These are phyloP conservation scores for Pichia sp. DNA, from an alignment of 1,139 yeast species.

Conservation along the genomic window DNA sequence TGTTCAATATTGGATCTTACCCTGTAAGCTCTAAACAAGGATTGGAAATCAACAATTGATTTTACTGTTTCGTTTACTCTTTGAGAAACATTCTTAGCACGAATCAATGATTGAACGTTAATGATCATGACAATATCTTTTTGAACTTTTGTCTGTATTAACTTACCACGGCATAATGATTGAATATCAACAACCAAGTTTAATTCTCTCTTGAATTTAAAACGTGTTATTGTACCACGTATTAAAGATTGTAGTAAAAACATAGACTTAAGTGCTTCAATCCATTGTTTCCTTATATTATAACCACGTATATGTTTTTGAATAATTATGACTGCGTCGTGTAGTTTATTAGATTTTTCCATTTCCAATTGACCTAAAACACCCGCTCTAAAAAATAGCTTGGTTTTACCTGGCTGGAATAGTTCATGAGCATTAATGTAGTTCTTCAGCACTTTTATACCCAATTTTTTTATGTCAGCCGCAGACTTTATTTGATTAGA, in stretches of 20 bases:
- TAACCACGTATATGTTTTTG: constrained; percentile 77
- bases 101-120: constrained; percentile 46
- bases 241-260: constrained; percentile 51
- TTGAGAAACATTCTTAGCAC: constrained; percentile 57
- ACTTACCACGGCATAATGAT: constrained; percentile 54
- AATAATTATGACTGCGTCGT: constrained; percentile 68
- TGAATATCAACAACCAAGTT: constrained; percentile 68
- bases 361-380: constrained; percentile 92
- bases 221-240: constrained; percentile 59
- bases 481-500: constrained; percentile 43
- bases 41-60: constrained; percentile 22
- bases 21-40: neutral
- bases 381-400: constrained; percentile 94
- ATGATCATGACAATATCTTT: neutral
- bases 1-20: neutral
- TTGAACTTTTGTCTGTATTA: neutral
- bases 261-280: constrained; percentile 49
- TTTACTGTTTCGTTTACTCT: constrained; percentile 47
- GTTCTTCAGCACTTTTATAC: constrained; percentile 56
- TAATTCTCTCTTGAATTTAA: constrained; percentile 46
- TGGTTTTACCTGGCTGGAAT: constrained; percentile 82
- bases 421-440: constrained; percentile 58
- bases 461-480: constrained; percentile 54
- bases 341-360: constrained; percentile 68
- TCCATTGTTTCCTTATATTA: constrained; percentile 54